Conservation (phyloP, 805 yeast species). For the Candida ascalaphidarum region DNA sequence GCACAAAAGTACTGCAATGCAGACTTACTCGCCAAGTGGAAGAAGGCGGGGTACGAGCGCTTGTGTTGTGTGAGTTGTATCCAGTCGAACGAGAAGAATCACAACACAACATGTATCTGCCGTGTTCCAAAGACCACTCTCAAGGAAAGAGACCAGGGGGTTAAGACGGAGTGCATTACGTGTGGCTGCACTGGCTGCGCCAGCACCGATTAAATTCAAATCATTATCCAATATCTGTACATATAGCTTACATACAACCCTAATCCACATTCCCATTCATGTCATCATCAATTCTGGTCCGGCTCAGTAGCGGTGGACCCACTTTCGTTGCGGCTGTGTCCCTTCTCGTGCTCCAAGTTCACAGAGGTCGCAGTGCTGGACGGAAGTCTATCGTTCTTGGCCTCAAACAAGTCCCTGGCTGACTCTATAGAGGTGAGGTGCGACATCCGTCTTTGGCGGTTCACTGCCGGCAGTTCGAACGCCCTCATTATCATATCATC, state of each 20-base stretch:
- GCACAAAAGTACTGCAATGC: slow-evolving; percentile 60
- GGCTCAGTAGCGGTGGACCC: background rate
- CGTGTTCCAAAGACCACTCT: slow-evolving; percentile 66
- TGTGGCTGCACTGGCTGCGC: slow-evolving; percentile 88
- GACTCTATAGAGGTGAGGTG: too few species aligned
- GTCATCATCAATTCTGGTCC: background rate
- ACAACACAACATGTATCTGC: slow-evolving; percentile 67
- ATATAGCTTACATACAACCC: too few species aligned
- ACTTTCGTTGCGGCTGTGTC: background rate
- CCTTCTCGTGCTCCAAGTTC: too few species aligned
- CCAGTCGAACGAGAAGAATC: slow-evolving; percentile 50
- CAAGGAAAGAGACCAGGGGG: slow-evolving; percentile 18
- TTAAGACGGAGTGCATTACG: slow-evolving; percentile 47
- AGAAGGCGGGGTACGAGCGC: slow-evolving; percentile 77
- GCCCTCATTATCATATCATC: slow-evolving; percentile 37
- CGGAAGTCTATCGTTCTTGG: too few species aligned
- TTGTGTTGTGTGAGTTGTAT: slow-evolving; percentile 81
- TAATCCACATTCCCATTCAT: background rate
- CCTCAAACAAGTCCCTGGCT: too few species aligned
- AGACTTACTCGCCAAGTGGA: slow-evolving; percentile 73
- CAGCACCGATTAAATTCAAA: slow-evolving; percentile 48
- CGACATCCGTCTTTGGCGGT: too few species aligned
- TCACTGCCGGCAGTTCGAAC: slow-evolving; percentile 24
- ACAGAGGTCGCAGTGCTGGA: too few species aligned
- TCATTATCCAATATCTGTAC: background rate